Evolutionary conservation across 1,284 basidiomycete species (phyloP), one percentile per base, ranked within the genome.

Genomic region (Irpex sp.): DNA sequence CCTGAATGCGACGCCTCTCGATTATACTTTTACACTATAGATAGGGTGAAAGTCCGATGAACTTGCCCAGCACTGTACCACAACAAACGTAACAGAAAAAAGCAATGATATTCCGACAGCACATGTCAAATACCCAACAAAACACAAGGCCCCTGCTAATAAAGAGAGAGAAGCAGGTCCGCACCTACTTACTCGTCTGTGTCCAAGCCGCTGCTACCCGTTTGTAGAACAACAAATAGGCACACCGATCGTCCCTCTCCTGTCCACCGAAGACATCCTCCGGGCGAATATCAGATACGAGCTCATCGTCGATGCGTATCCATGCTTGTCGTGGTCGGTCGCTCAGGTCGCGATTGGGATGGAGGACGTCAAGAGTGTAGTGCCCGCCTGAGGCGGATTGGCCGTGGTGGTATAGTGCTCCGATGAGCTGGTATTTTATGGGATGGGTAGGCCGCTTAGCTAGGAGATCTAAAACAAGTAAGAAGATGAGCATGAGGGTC

Each of bases 351-450:
- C 87, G 84, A 68, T 87, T 87, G 19, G 93, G 91, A 65, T 94
- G 90, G 6, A 96, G 79, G 1, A 97, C 92, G 67, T 96, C 92
- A 54, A 97, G 87, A 1, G 96, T 99, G 79, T 98, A 99, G 76
- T 98, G 96, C 0, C 97, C 97, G 5, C 96, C 96, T 0, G 89
- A 89, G 0, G 97, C 95, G 11, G 92, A 92, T 56, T 84, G 80
- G 1, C 97, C 97, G 71, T 99, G 96, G 76, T 99, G 97, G 76
- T 98, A 98, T 6, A 98, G 80, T 19, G 92, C 95, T 92, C 93
- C 95, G 73, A 96, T 97, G 6, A 98, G 82, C 66, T 89, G 88
- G 75, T 97, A 98, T 68, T 84, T 84, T 13, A 86, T 80, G 0
- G 82, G 76, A 26, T 78, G 79, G 6, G 80, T 67, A 58, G 76